Conservation (phyloP, 2,329 filamentous ascomycete genomes). For the Sporothrix protearum region DNA sequence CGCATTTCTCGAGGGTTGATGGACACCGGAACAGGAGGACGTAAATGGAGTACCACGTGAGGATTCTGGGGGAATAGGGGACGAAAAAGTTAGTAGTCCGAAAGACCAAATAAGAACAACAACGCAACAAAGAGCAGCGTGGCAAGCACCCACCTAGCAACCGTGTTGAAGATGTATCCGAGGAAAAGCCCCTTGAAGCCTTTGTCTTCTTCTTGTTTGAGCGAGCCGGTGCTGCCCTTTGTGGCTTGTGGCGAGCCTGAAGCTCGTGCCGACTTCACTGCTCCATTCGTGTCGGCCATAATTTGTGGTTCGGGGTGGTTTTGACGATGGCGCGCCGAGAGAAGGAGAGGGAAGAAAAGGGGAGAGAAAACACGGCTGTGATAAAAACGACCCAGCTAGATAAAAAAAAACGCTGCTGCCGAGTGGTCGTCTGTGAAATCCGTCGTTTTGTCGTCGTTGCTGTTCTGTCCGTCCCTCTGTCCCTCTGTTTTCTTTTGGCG, state of each 20-base stretch:
- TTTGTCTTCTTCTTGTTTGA: neutral
- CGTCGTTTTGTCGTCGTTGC: neutral
- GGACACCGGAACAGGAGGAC: constrained; percentile 83
- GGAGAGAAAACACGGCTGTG: neutral
- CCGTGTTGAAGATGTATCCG: constrained; percentile 14
- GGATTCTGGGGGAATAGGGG: constrained; percentile 52
- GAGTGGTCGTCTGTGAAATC: neutral
- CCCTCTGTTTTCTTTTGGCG: neutral
- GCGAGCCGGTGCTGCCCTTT: neutral
- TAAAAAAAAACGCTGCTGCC: neutral
- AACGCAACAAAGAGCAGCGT: neutral
- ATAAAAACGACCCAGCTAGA: neutral
- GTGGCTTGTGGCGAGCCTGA: constrained; percentile 2
- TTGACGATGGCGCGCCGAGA: neutral
- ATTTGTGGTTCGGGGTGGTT: neutral
- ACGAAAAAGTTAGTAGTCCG: neutral
- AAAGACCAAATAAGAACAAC: neutral
- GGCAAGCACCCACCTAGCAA: constrained; percentile 23
- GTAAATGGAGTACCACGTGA: constrained; percentile 81
- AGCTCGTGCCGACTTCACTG: constrained; percentile 1
- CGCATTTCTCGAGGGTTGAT: constrained; percentile 61
- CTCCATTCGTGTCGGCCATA: constrained; percentile 21
- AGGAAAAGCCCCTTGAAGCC: constrained; percentile 15
- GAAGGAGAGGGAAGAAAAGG: neutral
- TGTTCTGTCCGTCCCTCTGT: neutral